Conservation (phyloP, 73 alveolate genomes). For the Blepharisma stoltei region DNA sequence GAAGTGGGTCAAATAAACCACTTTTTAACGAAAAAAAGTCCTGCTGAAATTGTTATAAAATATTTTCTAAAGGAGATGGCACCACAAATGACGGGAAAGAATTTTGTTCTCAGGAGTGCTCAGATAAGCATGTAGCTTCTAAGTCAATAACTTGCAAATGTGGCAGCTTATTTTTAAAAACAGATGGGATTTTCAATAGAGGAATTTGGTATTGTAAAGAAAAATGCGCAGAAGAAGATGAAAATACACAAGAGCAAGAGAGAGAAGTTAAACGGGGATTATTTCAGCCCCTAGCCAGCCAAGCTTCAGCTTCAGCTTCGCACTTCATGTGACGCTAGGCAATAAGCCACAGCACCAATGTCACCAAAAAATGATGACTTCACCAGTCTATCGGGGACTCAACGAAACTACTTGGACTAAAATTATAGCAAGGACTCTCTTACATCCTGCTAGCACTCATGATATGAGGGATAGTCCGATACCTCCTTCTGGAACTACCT, state of each 20-base stretch:
- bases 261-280: too few relatives aligned
- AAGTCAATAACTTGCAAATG: background rate
- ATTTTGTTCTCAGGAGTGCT: conserved; percentile 10
- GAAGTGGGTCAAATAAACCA: background rate
- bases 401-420: too few relatives aligned
- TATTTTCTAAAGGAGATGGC: background rate
- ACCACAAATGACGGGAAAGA: background rate
- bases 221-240: background rate
- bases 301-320: too few relatives aligned
- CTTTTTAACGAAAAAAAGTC: background rate
- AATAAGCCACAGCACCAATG: too few relatives aligned
- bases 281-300: too few relatives aligned
- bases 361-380: too few relatives aligned
- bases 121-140: background rate
- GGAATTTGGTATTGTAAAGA: background rate
- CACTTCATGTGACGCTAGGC: too few relatives aligned
- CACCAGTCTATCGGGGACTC: too few relatives aligned
- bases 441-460: too few relatives aligned
- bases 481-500: too few relatives aligned
- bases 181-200: background rate
- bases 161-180: conserved; percentile 9
- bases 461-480: too few relatives aligned
- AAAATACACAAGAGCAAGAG: background rate
- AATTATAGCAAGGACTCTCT: too few relatives aligned
- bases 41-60: conserved; percentile 21